Evolutionary conservation across 164 flowering plant genomes (phyloP), one percentile per base, ranked within the genome.

Genomic region (Magnolia officinalis): DNA sequence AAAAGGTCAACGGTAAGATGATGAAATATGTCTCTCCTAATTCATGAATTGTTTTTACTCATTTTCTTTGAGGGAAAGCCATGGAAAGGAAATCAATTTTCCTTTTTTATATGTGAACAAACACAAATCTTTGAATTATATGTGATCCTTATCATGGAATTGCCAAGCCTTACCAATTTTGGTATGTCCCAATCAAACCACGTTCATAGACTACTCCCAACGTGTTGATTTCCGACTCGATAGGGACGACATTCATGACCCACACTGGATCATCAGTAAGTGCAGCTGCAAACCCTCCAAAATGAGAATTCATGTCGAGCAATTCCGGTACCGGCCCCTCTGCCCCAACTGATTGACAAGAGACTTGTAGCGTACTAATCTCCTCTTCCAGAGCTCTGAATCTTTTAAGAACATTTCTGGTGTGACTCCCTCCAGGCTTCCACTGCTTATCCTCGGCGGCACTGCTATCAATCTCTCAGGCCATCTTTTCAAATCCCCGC

Each of bases 231-330:
- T 85, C 71, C 0, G 93, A 88, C 76, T 89, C 89, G 1, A 81
- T 83, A 0, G 98, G 97, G 29, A 93, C 94, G 1, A 90, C 80
- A 72, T 95, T 95, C 97, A 95, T 91, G 29, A 93, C 97, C 98
- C 98, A 95, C 20, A 88, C 82, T 0, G 98, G 97, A 78, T 90
- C 91, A 55, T 90, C 79, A 0, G 85, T 71, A 0, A 96, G 82
- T 0, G 98, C 94, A n/a, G 98, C 97, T 0, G 99, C 99, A 74
- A 94, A 96, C 13, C 99, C 99, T 63, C 99, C 99, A 77, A 94
- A 83, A 45, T 85, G 29, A 6, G 99, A 83, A 77, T 93, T 93
- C 99, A 94, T 93, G 73, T 94, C 99, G 0, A 96, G 88, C 77
- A 96, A 72, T 96, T 96, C 0, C 99, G 79, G 79, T 90, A 94